Percentiles rank a stretch among this genome's conserved stretches.
phyloP scores from a whole-genome alignment of 108 stramenopile genomes.

The Ochromonas danica region DNA sequence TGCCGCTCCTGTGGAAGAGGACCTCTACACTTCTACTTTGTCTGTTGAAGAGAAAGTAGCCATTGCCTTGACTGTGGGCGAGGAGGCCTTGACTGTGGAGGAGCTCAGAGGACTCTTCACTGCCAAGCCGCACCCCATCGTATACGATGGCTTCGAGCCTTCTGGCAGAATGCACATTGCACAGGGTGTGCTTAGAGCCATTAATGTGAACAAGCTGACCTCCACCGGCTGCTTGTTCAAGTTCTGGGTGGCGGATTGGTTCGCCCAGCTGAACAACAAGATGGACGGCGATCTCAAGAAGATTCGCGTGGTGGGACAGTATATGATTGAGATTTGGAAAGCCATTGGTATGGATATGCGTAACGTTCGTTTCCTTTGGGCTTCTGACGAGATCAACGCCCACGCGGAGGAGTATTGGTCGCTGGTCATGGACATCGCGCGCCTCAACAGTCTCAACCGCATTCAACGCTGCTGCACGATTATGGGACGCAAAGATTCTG shows the following conservation, averaged over 20 bases:
- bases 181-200: conserved; percentile 78
- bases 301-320: conserved; percentile 87
- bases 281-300: conserved; percentile 94
- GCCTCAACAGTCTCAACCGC: conserved; percentile 64
- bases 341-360: conserved; percentile 95
- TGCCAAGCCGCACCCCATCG: conserved; percentile 49
- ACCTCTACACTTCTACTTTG: conserved; percentile 49
- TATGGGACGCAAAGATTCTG: conserved; percentile 94
- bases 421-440: conserved; percentile 92
- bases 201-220: conserved; percentile 88
- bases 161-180: conserved; percentile 99
- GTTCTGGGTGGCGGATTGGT: conserved; percentile 99
- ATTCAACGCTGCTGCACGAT: conserved; percentile 98
- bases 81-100: conserved; percentile 60
- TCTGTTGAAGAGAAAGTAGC: conserved; percentile 49
- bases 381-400: conserved; percentile 92
- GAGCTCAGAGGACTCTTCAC: conserved; percentile 56
- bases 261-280: conserved; percentile 99
- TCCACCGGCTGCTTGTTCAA: conserved; percentile 72
- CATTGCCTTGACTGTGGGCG: conserved; percentile 56
- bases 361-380: conserved; percentile 98
- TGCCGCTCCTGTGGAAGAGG: background rate
- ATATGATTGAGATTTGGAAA: conserved; percentile 99
- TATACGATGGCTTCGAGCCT: conserved; percentile 99
- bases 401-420: conserved; percentile 71